These are phyloP conservation scores for Trametes sp. DNA, from an alignment of 1,284 basidiomycete species.

Conservation along the genomic window DNA sequence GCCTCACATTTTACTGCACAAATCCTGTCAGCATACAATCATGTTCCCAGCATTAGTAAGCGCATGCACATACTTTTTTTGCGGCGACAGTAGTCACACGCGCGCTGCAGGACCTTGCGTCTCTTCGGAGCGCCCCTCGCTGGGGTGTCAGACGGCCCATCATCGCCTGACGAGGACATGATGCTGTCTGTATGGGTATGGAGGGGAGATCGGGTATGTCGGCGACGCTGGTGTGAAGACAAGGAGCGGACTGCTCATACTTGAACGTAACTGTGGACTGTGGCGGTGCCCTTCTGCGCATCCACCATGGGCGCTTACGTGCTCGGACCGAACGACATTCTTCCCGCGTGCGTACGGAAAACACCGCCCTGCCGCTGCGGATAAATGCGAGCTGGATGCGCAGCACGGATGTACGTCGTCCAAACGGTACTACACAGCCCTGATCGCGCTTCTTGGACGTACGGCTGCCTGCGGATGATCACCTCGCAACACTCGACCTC, in stretches of 20 bases:
- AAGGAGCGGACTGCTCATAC: background rate
- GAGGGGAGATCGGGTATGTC: background rate
- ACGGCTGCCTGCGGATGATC: background rate
- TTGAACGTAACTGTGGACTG: background rate
- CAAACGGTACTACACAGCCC: background rate
- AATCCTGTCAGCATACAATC: constrained; percentile 1
- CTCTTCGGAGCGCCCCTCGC: constrained; percentile 58
- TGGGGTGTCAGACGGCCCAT: background rate
- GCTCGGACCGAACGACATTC: background rate
- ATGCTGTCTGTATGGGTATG: background rate
- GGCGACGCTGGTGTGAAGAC: background rate
- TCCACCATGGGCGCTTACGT: background rate
- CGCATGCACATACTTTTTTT: constrained; percentile 69
- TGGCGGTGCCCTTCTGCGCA: background rate
- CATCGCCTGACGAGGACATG: constrained; percentile 4
- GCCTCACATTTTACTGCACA: constrained; percentile 34
- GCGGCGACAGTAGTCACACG: constrained; percentile 76
- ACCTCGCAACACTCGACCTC: background rate
- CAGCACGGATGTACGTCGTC: background rate
- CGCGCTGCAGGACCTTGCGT: constrained; percentile 71
- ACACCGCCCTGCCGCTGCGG: background rate
- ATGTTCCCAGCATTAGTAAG: background rate
- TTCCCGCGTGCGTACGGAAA: too few species aligned
- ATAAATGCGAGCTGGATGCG: background rate
- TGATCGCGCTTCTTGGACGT: background rate